Base-by-base conservation (phyloP, 805 yeast genomes). In the Wickerhamomyces queroliae region DNA sequence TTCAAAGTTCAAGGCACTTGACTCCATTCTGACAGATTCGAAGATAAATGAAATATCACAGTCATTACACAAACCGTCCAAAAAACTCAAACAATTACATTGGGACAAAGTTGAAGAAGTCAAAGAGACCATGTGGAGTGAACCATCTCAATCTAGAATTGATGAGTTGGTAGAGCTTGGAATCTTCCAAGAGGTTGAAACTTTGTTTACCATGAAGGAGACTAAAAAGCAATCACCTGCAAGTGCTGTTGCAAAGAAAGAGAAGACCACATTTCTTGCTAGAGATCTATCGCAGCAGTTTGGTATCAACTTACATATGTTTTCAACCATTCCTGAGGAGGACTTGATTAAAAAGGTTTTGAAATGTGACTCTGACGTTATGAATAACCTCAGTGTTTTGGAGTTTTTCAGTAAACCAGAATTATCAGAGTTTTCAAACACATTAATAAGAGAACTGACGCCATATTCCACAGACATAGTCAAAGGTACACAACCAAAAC, bases 21-120 rank as follows among this genome's bases (percentile, higher is more conserved):
- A 39, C 4, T 27, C 20, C 4, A 35, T 35, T 16, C 16, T 20
- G 11, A 15, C 33, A 12, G 22, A 18, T 18, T 10, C 17, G 27
- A 33, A 61, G 58, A 7, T 31, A 52, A 24, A 24, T 20, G 33
- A 30, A 15, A 36, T 71, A 72, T 44, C 85, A 84, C 21, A 67
- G 87, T 45, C 38, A 11, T 23, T 36, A 8, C 29, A 36, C 18
- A 37, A 20, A 16, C 90, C 95, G 3, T 79, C 76, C 53, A 71
- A 77, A 43, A 86, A 83, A 56, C 72, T 93, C 47, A 93, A 95
- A 58, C 99, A 91, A 58, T 73, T 93, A 68, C 99, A 93, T 59
- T 95, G 98, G 98, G 96, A 91, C 50, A 87, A 85, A 54, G 70
- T 95, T 28, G 96, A 91, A 25, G 73, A 80, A 43, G 83, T 93